Base-by-base conservation (phyloP, 83 land plant genomes). In the Picea mariana region DNA sequence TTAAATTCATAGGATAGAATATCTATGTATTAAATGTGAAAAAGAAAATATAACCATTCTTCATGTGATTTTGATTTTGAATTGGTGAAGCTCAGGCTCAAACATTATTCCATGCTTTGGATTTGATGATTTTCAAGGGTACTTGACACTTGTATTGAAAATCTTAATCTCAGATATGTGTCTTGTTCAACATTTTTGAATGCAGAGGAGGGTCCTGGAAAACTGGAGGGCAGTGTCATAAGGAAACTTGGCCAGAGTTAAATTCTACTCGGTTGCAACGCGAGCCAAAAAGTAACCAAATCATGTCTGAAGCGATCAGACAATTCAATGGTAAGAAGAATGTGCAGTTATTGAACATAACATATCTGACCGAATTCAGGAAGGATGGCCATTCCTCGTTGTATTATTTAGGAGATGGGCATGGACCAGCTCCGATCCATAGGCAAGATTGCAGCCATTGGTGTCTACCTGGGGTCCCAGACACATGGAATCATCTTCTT, bases 391-490 rank as follows among this genome's bases (percentile, higher is more conserved):
- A 92, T 76, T 88, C 93, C 16, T 89, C 95, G 15, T 13, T 55
- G 1, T 81, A 89, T 60, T 85, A 61, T 49, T 13, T 58, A 27
- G 59, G 1, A 9, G 4, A 18, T 18, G 26, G 24, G 61, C 58
- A 9, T 8, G 38, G 38, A 44, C 52, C 72, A 52, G 9, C 15
- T 24, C 27, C 72, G 2, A 6, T 52, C 13, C 55, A 52, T 1
- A 75, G 9, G 61, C 31, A 84, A 18, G 91, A 91, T 79, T 93
- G 96, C 87, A 93, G 91, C 21, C 96, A 91, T 68, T 93, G 94
- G 94, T 93, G 94, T 66, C 80, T 93, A 47, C 96, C 92, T 1
- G 94, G 96, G 68, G 88, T 93, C 9, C 96, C 92, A 58, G 94
- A 93, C 86, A 85, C 88, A 52, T 91, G 94, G 96, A 93, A 93